Conservation (phyloP, 305 asterid genomes). For the Solanum hybrid region DNA sequence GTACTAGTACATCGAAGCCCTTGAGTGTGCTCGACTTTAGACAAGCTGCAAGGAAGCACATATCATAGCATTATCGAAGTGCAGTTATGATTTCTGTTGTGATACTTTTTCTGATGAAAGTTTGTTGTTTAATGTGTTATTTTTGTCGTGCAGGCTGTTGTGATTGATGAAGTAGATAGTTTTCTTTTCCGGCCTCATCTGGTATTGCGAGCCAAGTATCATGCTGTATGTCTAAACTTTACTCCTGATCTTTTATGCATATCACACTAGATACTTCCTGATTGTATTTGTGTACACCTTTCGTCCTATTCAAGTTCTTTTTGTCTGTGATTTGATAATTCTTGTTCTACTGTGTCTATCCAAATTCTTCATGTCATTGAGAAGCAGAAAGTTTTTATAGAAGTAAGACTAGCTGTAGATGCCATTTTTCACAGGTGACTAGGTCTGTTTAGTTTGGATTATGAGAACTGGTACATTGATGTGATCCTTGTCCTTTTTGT, state of each 20-base stretch:
- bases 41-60: neutral
- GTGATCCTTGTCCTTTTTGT: neutral
- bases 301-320: neutral
- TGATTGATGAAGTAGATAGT: conserved; percentile 87
- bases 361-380: neutral
- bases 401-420: neutral
- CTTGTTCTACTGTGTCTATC: neutral
- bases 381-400: neutral
- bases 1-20: neutral
- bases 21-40: neutral
- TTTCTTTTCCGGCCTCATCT: conserved; percentile 92
- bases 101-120: neutral
- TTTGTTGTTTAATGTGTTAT: neutral
- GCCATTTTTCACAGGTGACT: neutral
- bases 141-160: conserved; percentile 55
- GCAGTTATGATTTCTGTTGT: neutral
- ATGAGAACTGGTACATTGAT: neutral
- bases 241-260: conserved; percentile 1
- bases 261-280: neutral
- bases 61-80: neutral
- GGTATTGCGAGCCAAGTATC: conserved; percentile 75
- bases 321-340: neutral
- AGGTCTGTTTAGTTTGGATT: neutral
- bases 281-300: neutral
- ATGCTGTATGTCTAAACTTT: conserved; percentile 53